Percentiles rank a stretch among this genome's conserved stretches.
These are phyloP conservation scores for Hanseniaspora valbyensis DNA, from an alignment of 805 yeast genomes.

Conservation along the genomic window DNA sequence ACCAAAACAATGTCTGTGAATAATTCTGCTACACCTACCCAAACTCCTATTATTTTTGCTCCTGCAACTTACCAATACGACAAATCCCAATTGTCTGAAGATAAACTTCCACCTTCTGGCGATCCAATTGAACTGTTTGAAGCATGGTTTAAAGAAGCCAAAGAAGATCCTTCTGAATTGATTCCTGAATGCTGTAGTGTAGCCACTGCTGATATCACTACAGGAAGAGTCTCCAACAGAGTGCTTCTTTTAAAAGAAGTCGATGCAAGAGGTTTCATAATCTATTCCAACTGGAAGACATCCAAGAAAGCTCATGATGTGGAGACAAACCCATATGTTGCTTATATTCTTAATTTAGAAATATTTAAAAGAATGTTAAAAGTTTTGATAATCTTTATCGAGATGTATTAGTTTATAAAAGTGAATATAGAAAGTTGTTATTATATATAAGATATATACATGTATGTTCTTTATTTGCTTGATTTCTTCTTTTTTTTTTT, in stretches of 20 bases:
- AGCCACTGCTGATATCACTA: conserved; percentile 80
- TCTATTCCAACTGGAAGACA: conserved; percentile 85
- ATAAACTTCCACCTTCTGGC: conserved; percentile 33
- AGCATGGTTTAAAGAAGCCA: conserved; percentile 75
- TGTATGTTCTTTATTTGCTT: too few relatives aligned
- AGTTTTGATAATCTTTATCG: too few relatives aligned
- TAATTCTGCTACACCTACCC: conserved; percentile 17
- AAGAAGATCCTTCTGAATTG: conserved; percentile 38
- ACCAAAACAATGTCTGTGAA: conserved; percentile 12
- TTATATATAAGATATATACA: too few relatives aligned
- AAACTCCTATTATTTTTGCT: conserved; percentile 44
- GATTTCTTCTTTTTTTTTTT: too few relatives aligned
- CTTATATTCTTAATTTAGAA: too few relatives aligned
- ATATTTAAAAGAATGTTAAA: too few relatives aligned
- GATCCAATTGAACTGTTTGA: conserved; percentile 73
- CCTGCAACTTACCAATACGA: conserved; percentile 84
- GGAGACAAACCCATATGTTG: not conserved
- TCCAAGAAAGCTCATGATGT: conserved; percentile 73
- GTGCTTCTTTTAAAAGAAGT: conserved; percentile 81
- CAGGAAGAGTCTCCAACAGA: conserved; percentile 82
- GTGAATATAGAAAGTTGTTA: too few relatives aligned
- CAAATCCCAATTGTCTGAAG: conserved; percentile 46
- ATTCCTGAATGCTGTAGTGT: conserved; percentile 78
- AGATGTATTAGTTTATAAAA: too few relatives aligned
- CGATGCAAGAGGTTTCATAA: conserved; percentile 70